phyloP scores from a whole-genome alignment of 148 eudicot genomes.

The Vaccinium vitisidaea region DNA sequence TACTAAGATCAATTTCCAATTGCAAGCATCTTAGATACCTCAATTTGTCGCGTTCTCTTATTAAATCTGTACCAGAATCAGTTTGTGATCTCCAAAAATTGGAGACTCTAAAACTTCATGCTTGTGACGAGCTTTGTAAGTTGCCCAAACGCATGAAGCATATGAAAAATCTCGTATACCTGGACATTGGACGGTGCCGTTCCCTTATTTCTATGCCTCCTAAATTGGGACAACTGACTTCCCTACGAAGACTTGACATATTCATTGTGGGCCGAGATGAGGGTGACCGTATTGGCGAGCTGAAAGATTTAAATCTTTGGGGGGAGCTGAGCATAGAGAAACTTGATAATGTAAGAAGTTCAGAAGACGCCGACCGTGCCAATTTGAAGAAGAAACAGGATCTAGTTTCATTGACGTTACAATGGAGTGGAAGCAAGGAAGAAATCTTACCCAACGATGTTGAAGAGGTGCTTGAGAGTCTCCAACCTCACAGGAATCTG shows the following conservation, averaged over 20 bases:
- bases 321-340: neutral
- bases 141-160: neutral
- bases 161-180: neutral
- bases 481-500: slow-evolving; percentile 9
- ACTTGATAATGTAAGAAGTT: slow-evolving; percentile 6
- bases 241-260: too few relatives aligned
- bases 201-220: neutral
- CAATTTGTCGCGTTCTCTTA: accelerated
- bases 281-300: neutral
- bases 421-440: neutral
- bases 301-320: slow-evolving; percentile 5
- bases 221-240: too few relatives aligned
- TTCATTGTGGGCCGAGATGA: neutral
- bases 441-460: neutral
- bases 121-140: accelerated
- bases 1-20: neutral
- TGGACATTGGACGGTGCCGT: neutral
- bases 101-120: neutral
- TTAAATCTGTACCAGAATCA: neutral
- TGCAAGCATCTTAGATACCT: neutral
- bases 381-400: neutral
- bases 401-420: neutral
- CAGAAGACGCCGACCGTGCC: neutral
- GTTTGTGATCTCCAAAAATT: neutral
- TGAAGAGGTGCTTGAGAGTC: slow-evolving; percentile 5